phyloP scores from a whole-genome alignment of 208 protist genomes.

The Trypanosoma melophagium region DNA sequence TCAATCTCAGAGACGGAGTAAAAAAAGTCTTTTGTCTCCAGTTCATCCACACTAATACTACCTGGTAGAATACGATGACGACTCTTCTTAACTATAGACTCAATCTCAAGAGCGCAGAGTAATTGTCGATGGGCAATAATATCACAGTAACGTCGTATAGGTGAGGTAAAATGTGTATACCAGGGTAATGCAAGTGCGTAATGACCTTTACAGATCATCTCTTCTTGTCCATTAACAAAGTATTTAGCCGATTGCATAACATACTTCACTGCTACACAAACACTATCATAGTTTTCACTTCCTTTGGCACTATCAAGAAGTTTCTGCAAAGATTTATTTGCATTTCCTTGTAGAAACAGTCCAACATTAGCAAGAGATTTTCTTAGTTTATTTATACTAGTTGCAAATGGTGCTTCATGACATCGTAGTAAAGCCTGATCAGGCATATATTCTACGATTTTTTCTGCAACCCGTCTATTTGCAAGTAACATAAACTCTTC shows the following conservation, averaged over 20 bases:
- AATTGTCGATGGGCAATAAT: conserved; percentile 92
- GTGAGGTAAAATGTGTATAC: conserved; percentile 95
- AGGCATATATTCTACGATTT: conserved; percentile 79
- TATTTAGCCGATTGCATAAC: conserved; percentile 80
- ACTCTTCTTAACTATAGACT: conserved; percentile 47
- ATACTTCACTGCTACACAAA: conserved; percentile 76
- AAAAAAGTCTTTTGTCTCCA: conserved; percentile 41
- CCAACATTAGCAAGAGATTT: conserved; percentile 22
- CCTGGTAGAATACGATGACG: conserved; percentile 17
- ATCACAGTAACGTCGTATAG: conserved; percentile 93
- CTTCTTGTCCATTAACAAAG: conserved; percentile 53
- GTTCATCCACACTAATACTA: conserved; percentile 39
- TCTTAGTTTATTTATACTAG: conserved; percentile 43
- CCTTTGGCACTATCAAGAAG: conserved; percentile 34
- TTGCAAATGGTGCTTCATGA: conserved; percentile 62
- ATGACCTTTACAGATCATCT: conserved; percentile 56
- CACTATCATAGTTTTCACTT: conserved; percentile 37
- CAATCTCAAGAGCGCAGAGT: conserved; percentile 72
- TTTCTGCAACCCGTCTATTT: conserved; percentile 85
- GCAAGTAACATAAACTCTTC: conserved; percentile 94
- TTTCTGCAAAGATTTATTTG: conserved; percentile 52
- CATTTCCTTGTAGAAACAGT: conserved; percentile 40
- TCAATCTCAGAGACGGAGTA: conserved; percentile 56
- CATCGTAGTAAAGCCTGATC: conserved; percentile 77
- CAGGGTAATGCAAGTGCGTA: conserved; percentile 84